Conservation (phyloP, 2,329 filamentous ascomycete genomes). For the Huntiella bhutanensis region DNA sequence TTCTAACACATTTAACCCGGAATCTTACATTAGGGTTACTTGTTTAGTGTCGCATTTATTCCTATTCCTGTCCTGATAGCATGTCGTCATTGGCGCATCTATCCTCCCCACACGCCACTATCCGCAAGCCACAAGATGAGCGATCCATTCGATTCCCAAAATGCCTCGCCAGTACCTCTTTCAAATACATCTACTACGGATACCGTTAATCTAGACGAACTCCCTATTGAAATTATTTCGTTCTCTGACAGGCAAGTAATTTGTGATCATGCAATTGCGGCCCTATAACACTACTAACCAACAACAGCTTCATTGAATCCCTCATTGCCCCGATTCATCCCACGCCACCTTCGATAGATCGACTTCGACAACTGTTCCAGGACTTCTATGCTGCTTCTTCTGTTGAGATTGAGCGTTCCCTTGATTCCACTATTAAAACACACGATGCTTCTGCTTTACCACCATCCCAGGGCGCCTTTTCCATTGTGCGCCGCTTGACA, state of each 20-base stretch:
- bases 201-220: conserved; percentile 59
- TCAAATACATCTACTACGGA: background rate
- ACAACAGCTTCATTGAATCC: conserved; percentile 69
- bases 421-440: conserved; percentile 38
- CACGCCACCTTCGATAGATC: conserved; percentile 65
- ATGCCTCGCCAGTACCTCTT: no score
- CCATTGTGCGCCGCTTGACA: conserved; percentile 35
- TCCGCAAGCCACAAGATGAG: no score
- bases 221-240: conserved; percentile 85
- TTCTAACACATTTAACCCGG: no score
- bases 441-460: conserved; percentile 32
- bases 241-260: conserved; percentile 58
- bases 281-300: background rate
- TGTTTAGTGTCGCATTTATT: no score
- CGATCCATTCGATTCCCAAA: no score
- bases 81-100: no score
- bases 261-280: background rate
- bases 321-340: conserved; percentile 73
- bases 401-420: conserved; percentile 69
- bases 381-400: conserved; percentile 77
- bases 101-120: no score
- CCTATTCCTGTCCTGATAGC: no score
- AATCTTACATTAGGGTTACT: no score
- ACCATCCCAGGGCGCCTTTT: conserved; percentile 25
- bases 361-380: conserved; percentile 72